phyloP scores from a whole-genome alignment of 805 yeast genomes.

The Suhomyces faveliae region DNA sequence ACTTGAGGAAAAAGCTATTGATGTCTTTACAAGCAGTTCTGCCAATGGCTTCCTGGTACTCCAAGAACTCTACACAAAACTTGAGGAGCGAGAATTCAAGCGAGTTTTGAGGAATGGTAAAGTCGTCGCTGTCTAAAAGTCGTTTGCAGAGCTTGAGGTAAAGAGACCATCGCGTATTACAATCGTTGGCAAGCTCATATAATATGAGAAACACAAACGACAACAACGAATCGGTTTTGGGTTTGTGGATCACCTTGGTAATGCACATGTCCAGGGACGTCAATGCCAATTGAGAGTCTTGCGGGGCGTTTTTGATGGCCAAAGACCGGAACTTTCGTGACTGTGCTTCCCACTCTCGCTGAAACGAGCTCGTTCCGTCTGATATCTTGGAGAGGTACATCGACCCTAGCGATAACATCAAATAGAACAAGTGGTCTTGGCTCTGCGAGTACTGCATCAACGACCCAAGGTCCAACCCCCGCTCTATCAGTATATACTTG shows the following conservation, averaged over 20 bases:
- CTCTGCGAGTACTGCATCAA: conserved; percentile 25
- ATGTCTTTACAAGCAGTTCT: conserved; percentile 29
- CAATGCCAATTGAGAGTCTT: not conserved
- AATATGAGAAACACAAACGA: conserved; percentile 22
- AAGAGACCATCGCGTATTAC: conserved; percentile 21
- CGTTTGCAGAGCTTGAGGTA: conserved; percentile 20
- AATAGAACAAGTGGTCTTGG: conserved; percentile 20
- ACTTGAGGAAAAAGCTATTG: conserved; percentile 21
- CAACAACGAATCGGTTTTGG: conserved; percentile 18
- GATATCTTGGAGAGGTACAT: conserved; percentile 20
- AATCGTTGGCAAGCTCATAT: conserved; percentile 27
- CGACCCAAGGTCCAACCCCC: conserved; percentile 21
- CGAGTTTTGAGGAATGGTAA: conserved; percentile 17
- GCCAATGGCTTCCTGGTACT: conserved; percentile 28
- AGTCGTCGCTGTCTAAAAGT: conserved; percentile 15
- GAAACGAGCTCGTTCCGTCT: conserved; percentile 5
- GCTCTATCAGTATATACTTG: conserved; percentile 19
- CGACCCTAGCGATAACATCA: conserved; percentile 25
- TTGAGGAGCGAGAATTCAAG: conserved; percentile 19
- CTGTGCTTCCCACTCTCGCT: conserved; percentile 18
- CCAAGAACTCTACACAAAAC: conserved; percentile 24
- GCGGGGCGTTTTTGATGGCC: conserved; percentile 11
- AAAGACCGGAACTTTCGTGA: conserved; percentile 16
- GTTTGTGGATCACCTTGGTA: not conserved
- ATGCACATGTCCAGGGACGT: not conserved